Base-by-base conservation (phyloP, 257 asterid species). In the Verbena officinalis region DNA sequence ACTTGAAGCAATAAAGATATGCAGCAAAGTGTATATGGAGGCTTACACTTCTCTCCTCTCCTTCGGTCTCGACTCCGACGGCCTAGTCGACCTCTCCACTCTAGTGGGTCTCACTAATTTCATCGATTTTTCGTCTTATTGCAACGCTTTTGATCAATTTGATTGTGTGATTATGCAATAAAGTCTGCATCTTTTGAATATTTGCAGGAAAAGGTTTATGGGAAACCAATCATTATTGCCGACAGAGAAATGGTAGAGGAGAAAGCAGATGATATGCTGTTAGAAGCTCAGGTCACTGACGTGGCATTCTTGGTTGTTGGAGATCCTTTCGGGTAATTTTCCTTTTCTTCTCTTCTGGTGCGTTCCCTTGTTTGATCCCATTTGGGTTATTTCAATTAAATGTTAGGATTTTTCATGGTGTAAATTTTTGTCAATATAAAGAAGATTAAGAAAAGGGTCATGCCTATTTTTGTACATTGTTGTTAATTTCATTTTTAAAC, bases 31-130 rank as follows among this genome's bases (percentile, higher is more conserved):
- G 9, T 93, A 80, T 64, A 90, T 90, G 55, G 99, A 93, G 77
- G 99, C 97, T 14, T 93, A 93, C 79, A 89, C 96, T 72, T 92
- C 98, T 62, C 95, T 92, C 30, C 97, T 93, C 68, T 87, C 97
- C 62, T 92, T 92, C 30, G 98, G 97, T 17, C 76, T 90, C 66
- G 75, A 94, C 20, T 53, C 84, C 17, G 67, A 85, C 54, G 99
- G 97, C 64, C n/a, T n/a, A n/a, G n/a, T n/a, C n/a, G n/a, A n/a
- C n/a, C 88, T 87, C 57, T 83, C 94, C 49, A 77, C 78, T 52
- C 73, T 90, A 71, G 96, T 89, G 62, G 46, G 76, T 62, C 15
- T 1, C 50, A 7, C 27, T 16, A 1, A 19, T 17, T 17, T 46
- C 1, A 3, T 4, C 13, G 1, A 36, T 4, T 53, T 39, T 38